phyloP scores from a whole-genome alignment of 2,329 filamentous ascomycete genomes.

The Dothideomycetes sp. region DNA sequence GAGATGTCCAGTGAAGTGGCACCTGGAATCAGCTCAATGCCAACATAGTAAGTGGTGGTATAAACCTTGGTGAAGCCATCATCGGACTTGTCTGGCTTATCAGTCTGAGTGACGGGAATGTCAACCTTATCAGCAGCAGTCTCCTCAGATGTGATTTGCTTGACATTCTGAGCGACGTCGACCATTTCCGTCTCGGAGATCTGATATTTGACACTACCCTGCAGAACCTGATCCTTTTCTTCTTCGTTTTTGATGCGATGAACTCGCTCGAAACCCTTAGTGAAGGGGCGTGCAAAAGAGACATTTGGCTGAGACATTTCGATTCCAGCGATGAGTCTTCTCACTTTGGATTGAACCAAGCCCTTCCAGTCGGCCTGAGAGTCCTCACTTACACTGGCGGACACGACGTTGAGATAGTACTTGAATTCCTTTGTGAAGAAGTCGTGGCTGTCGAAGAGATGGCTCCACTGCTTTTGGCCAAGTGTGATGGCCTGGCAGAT shows the following conservation, averaged over 20 bases:
- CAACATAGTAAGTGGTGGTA: constrained; percentile 91
- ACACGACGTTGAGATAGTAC: constrained; percentile 85
- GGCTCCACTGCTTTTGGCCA: constrained; percentile 72
- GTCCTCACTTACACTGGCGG: constrained; percentile 74
- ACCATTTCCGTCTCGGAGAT: constrained; percentile 48
- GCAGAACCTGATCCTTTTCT: constrained; percentile 53
- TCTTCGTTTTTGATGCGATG: constrained; percentile 59
- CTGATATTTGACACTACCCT: constrained; percentile 54
- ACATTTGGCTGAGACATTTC: constrained; percentile 69
- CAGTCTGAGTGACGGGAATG: constrained; percentile 25
- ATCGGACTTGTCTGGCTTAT: constrained; percentile 29
- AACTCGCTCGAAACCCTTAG: constrained; percentile 79
- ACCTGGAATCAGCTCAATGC: constrained; percentile 71
- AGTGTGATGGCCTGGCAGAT: constrained; percentile 64
- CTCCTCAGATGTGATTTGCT: constrained; percentile 40
- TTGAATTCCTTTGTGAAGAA: constrained; percentile 94
- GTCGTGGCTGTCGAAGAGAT: constrained; percentile 78
- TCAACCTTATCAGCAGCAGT: constrained; percentile 33
- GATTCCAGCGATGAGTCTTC: constrained; percentile 72
- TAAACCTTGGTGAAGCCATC: constrained; percentile 50
- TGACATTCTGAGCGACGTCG: constrained; percentile 42
- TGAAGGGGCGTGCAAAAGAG: constrained; percentile 78
- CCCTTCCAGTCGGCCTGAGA: constrained; percentile 82
- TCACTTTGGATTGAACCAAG: constrained; percentile 85
- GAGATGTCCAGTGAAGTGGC: constrained; percentile 68